Conservation (phyloP, 495 filamentous ascomycete species). For the Extremus antarcticus region DNA sequence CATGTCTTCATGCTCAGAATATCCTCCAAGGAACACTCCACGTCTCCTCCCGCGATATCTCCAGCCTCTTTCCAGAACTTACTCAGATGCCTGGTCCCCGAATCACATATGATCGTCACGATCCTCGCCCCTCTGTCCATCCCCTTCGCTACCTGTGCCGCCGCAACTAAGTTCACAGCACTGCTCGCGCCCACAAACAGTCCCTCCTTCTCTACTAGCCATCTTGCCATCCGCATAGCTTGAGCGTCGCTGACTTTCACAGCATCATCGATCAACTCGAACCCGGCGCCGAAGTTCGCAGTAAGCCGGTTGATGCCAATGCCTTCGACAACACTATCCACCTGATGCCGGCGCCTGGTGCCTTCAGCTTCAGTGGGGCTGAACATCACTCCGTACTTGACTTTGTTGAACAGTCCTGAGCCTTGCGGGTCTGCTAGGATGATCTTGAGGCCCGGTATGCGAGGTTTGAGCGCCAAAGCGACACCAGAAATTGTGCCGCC, state of each 20-base stretch:
- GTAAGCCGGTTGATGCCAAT: constrained; percentile 91
- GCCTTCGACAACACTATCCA: constrained; percentile 93
- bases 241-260: constrained; percentile 86
- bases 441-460: constrained; percentile 50
- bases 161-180: constrained; percentile 93
- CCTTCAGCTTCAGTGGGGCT: constrained; percentile 77
- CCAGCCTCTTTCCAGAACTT: constrained; percentile 86
- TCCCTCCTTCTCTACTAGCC: constrained; percentile 91
- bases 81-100: constrained; percentile 78
- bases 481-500: constrained; percentile 90
- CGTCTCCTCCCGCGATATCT: constrained; percentile 23
- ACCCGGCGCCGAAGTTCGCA: constrained; percentile 78
- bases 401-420: constrained; percentile 81
- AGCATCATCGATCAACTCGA: constrained; percentile 77
- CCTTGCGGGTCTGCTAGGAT: constrained; percentile 92
- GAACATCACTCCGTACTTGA: constrained; percentile 94
- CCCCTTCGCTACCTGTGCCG: constrained; percentile 63
- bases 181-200: constrained; percentile 90
- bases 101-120: constrained; percentile 88
- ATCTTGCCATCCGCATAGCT: constrained; percentile 83
- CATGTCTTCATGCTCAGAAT: neutral
- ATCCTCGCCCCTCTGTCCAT: constrained; percentile 70
- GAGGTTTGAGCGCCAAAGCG: constrained; percentile 66
- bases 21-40: neutral
- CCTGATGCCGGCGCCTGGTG: constrained; percentile 74